phyloP scores from a whole-genome alignment of 805 yeast species.

The Lipomyces lipofer region DNA sequence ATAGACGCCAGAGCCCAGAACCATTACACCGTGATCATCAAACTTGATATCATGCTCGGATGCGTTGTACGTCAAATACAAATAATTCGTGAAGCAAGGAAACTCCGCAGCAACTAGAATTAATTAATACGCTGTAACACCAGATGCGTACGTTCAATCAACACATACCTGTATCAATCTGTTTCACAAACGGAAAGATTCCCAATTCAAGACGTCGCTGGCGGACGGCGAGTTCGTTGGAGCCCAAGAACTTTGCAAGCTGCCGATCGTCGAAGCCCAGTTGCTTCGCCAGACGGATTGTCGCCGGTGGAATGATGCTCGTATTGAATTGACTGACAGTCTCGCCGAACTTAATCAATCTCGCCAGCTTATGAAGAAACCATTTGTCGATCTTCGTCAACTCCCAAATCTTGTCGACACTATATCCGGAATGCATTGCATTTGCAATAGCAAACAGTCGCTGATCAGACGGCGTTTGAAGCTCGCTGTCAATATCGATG shows the following conservation, averaged over 20 bases:
- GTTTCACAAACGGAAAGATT: conserved; percentile 88
- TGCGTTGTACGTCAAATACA: conserved; percentile 93
- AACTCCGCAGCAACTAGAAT: conserved; percentile 85
- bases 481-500: conserved; percentile 86
- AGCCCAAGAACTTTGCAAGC: conserved; percentile 81
- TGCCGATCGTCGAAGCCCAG: conserved; percentile 97
- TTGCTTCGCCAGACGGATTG: conserved; percentile 86
- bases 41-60: conserved; percentile 83
- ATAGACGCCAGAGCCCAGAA: conserved; percentile 96
- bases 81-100: conserved; percentile 93
- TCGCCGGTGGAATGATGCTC: conserved; percentile 56
- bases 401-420: conserved; percentile 89
- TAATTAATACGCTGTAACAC: no score
- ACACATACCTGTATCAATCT: conserved; percentile 75
- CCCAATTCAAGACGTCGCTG: conserved; percentile 84
- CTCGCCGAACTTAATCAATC: conserved; percentile 70
- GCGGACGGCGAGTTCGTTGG: conserved; percentile 91
- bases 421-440: conserved; percentile 83
- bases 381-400: conserved; percentile 92
- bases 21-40: conserved; percentile 92
- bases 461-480: conserved; percentile 96
- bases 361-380: conserved; percentile 86
- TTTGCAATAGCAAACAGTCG: conserved; percentile 95
- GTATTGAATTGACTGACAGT: conserved; percentile 39
- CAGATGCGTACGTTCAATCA: no score